Conservation (phyloP, 2,329 filamentous ascomycete genomes). For the Trichoderma harzianum region DNA sequence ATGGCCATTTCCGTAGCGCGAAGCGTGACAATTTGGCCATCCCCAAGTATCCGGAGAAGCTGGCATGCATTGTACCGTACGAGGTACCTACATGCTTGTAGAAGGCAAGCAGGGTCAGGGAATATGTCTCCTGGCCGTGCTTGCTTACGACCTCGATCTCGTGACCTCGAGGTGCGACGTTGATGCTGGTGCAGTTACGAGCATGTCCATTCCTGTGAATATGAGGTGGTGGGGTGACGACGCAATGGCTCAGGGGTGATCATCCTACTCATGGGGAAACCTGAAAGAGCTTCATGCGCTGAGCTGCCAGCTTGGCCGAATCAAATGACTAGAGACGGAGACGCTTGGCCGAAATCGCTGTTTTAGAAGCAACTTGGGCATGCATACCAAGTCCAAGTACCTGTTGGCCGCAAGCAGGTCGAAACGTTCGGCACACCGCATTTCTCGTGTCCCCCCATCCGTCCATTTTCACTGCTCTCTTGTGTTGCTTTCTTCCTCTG, state of each 20-base stretch:
- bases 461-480: not conserved
- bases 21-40: not conserved
- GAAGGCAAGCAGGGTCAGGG: not conserved
- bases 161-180: not conserved
- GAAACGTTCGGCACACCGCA: constrained; percentile 9
- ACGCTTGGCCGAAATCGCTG: constrained; percentile 3
- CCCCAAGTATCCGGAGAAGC: not conserved
- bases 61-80: not conserved
- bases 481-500: not conserved
- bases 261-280: not conserved
- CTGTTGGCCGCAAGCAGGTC: constrained; percentile 7
- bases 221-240: not conserved
- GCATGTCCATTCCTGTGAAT: not conserved
- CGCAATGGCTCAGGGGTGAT: constrained; percentile 6
- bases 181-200: not conserved
- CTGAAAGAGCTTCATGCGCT: not conserved
- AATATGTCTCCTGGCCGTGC: not conserved
- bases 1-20: not conserved
- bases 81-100: not conserved
- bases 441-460: not conserved
- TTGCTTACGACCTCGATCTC: not conserved
- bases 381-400: not conserved
- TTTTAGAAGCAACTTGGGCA: not conserved
- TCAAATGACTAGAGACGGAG: not conserved
- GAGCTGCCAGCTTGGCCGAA: not conserved